phyloP scores from a whole-genome alignment of 108 stramenopile species.

The Nannochloropsis salina region DNA sequence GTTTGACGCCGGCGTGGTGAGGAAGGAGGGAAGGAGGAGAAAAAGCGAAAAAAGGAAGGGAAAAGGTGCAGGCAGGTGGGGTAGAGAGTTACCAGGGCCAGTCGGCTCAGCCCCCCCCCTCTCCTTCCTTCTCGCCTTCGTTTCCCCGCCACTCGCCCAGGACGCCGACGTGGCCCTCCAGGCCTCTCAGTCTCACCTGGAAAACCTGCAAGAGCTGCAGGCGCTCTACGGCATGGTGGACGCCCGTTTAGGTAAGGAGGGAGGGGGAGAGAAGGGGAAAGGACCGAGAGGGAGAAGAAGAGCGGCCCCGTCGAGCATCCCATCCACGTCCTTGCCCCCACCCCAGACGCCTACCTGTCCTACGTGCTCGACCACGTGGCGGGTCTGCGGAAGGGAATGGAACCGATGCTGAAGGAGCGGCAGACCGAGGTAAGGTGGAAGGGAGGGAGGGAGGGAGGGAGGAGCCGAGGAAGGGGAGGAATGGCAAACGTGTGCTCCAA shows the following conservation, averaged over 20 bases:
- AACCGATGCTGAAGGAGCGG: not conserved
- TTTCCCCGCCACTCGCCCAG: not conserved
- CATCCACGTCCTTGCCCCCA: not conserved
- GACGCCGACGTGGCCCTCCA: not conserved
- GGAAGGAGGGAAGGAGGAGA: not conserved
- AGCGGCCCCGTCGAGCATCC: not conserved
- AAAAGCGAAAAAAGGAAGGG: not conserved
- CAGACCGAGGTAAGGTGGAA: not conserved
- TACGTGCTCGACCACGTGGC: not conserved
- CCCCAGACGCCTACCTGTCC: not conserved
- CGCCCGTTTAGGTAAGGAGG: not conserved
- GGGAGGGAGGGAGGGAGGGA: constrained; percentile 10
- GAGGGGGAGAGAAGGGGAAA: not conserved
- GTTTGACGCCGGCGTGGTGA: not conserved
- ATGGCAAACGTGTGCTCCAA: not conserved
- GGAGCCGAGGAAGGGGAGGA: not conserved
- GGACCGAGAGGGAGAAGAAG: not conserved
- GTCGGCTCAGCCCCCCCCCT: not conserved
- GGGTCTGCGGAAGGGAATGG: not conserved
- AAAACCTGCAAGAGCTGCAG: not conserved
- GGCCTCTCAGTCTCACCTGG: not conserved
- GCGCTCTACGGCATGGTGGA: not conserved
- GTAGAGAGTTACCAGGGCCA: not conserved
- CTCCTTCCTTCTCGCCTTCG: not conserved
- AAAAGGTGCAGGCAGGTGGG: not conserved